Evolutionary conservation across 306 rosid genomes (phyloP).

Genomic region (Trifolium dubium): DNA sequence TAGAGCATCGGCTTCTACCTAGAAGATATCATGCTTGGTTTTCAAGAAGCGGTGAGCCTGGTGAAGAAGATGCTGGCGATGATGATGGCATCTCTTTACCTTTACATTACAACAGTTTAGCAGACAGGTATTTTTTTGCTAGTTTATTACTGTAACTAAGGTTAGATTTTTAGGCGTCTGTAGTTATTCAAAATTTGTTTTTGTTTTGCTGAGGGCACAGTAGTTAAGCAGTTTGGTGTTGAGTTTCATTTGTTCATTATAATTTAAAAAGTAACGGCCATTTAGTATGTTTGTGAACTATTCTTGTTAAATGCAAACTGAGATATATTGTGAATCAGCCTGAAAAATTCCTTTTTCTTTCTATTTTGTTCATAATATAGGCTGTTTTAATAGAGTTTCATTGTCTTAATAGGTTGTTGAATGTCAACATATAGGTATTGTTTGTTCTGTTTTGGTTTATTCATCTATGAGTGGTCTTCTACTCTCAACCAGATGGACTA

Average conservation of each 20-base stretch:
- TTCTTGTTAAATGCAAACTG: slow-evolving; percentile 24
- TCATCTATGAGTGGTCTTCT: slow-evolving; percentile 10
- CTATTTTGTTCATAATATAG: slow-evolving; percentile 3
- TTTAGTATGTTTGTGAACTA: slow-evolving; percentile 9
- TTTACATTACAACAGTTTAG: slow-evolving; percentile 59
- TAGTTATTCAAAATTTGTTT: not conserved
- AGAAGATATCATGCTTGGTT: slow-evolving; percentile 93
- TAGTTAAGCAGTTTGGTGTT: slow-evolving; percentile 17
- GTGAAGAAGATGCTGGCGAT: slow-evolving; percentile 52
- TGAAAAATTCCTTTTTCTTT: slow-evolving; percentile 32
- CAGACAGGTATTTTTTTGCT: slow-evolving; percentile 62
- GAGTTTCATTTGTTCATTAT: slow-evolving; percentile 8
- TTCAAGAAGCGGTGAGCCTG: slow-evolving; percentile 62
- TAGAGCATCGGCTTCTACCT: slow-evolving; percentile 82
- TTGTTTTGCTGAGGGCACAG: slow-evolving; percentile 16
- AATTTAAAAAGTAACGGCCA: not conserved
- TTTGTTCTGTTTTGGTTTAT: not conserved
- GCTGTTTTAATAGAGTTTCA: slow-evolving; percentile 20
- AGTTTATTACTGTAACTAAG: slow-evolving; percentile 23
- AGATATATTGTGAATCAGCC: slow-evolving; percentile 5
- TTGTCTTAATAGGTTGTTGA: slow-evolving; percentile 23
- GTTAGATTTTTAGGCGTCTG: slow-evolving; percentile 1
- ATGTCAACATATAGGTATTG: slow-evolving; percentile 3
- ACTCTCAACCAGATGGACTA: not conserved
- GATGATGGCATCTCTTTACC: slow-evolving; percentile 76